Conservation (phyloP, 352 stramenopile species). For the Globisporangium radiosum region DNA sequence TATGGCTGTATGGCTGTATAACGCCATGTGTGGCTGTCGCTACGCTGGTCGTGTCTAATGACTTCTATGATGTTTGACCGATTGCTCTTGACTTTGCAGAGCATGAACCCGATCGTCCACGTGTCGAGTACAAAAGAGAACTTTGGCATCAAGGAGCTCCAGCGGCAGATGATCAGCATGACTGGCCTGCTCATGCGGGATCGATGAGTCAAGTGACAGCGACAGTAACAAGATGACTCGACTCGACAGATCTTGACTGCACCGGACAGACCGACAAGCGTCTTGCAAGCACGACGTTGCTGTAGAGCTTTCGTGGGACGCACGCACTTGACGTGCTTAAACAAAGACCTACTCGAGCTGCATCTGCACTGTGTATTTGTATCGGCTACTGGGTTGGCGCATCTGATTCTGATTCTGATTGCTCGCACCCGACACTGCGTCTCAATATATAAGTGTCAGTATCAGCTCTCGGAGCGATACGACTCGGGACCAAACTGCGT, state of each 20-base stretch:
- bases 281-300: too few relatives aligned
- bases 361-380: too few relatives aligned
- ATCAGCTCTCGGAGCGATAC: conserved; percentile 28
- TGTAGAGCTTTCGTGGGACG: too few relatives aligned
- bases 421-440: too few relatives aligned
- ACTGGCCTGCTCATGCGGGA: conserved; percentile 33
- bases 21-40: background rate
- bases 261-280: too few relatives aligned
- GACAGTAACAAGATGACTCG: background rate
- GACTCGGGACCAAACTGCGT: conserved; percentile 23
- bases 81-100: conserved; percentile 22
- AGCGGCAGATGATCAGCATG: conserved; percentile 64
- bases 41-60: background rate
- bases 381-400: too few relatives aligned
- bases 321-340: too few relatives aligned
- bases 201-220: background rate
- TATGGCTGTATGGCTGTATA: too few relatives aligned
- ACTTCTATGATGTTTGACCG: background rate
- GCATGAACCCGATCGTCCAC: conserved; percentile 80
- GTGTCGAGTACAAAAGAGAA: conserved; percentile 72
- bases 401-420: too few relatives aligned
- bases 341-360: too few relatives aligned
- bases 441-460: too few relatives aligned
- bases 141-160: conserved; percentile 71
- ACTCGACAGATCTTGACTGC: background rate